Evolutionary conservation across 805 yeast genomes (phyloP).

Genomic region (Kluyveromyces dobzhanskii): DNA sequence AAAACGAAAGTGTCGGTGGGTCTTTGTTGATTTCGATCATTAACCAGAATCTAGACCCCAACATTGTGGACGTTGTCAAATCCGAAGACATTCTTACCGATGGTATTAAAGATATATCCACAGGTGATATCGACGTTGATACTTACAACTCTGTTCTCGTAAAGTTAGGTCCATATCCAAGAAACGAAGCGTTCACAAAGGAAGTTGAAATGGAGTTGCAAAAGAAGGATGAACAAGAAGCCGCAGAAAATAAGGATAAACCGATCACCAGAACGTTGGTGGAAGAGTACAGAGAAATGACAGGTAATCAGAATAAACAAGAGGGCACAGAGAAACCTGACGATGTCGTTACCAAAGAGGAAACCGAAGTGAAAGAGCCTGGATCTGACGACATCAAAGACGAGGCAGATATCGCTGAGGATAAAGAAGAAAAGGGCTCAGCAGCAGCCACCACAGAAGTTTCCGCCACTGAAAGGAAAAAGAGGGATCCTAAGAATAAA

Average conservation of each 20-base stretch:
- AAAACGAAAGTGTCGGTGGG: conserved; percentile 89
- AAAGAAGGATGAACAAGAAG: conserved; percentile 62
- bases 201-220: conserved; percentile 81
- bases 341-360: conserved; percentile 4
- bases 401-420: conserved; percentile 8
- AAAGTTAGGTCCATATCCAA: conserved; percentile 74
- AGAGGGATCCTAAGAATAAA: conserved; percentile 11
- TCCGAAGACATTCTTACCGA: conserved; percentile 26
- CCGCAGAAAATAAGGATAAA: conserved; percentile 30
- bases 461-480: conserved; percentile 8
- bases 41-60: conserved; percentile 66
- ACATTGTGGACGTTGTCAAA: conserved; percentile 31
- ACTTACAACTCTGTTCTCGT: conserved; percentile 39
- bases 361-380: conserved; percentile 4
- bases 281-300: conserved; percentile 57
- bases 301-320: conserved; percentile 33
- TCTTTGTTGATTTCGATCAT: conserved; percentile 75
- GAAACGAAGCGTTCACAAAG: conserved; percentile 74
- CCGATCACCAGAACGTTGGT: conserved; percentile 38
- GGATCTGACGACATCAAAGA: conserved; percentile 3
- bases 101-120: conserved; percentile 30
- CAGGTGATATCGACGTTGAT: conserved; percentile 21
- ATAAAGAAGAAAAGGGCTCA: conserved; percentile 17
- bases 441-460: conserved; percentile 13
- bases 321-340: conserved; percentile 7